Evolutionary conservation across 2,329 filamentous ascomycete genomes (phyloP), one percentile per base, ranked within the genome.

Genomic region (Geosmithia putterillii): DNA sequence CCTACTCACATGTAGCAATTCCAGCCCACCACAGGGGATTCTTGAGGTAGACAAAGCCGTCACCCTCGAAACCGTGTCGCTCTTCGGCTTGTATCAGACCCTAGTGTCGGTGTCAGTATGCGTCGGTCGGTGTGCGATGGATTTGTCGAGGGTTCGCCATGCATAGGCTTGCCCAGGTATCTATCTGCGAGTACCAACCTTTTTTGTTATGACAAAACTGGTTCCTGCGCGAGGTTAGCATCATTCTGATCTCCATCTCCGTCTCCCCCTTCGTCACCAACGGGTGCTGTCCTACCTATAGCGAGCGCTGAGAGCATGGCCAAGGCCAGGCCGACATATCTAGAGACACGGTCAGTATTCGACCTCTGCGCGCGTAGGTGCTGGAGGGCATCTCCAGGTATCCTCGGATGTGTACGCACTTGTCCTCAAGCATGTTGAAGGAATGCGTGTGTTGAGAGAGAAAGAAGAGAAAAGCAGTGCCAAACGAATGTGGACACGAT

Each of bases 181-280:
- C 19, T 18, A 15, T 41, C 12, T 15, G 39, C 19, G 32, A 21
- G 12, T 25, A 23, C 57, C 62, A 68, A 92, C 86, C 76, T 95
- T 96, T 69, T 98, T 98, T 40, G 94, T 98, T 57, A 98, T 95
- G 53, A 98, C 90, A 64, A 98, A 98, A 74, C 89, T 95, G 42
- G 86, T 88, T 58, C 88, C 87, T 92, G 54, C 38, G 46, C 37
- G 44, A 44, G 50, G 50, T 58, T 42, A 58, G 52, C 37, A 42
- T 14, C 9, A 9, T 7, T 32, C 37, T 22, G 37, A 39, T 6
- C 18, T 39, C 35, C 7, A 22, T 15, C 18, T 4, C 5, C 18
- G 18, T 32, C 28, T 3, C 15, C 10, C 10, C 10, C 28, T 12
- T 6, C 15, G 28, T 7, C 6, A 12, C 14, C 7, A 36, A 36